These are phyloP conservation scores for Annulohypoxylon stygium DNA, from an alignment of 495 filamentous ascomycete species.

Conservation along the genomic window DNA sequence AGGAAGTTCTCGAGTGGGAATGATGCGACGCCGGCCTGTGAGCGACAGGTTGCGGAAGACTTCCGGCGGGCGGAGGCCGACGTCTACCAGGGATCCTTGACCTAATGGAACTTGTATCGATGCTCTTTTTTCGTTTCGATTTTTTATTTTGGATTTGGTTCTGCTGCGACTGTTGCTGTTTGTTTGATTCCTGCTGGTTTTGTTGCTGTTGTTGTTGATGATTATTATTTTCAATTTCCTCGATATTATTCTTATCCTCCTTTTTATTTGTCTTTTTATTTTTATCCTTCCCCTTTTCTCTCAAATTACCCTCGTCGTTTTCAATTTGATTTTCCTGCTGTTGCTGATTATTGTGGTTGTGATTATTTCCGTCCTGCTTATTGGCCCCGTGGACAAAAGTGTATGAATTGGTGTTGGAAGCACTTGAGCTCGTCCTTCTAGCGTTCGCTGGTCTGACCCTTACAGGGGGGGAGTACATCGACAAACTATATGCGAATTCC, in stretches of 20 bases:
- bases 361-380: conserved; percentile 23
- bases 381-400: conserved; percentile 43
- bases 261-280: neutral
- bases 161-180: conserved; percentile 12
- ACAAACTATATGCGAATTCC: conserved; percentile 48
- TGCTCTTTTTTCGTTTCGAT: conserved; percentile 56
- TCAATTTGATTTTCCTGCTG: conserved; percentile 8
- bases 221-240: conserved; percentile 7
- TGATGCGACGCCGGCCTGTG: conserved; percentile 43
- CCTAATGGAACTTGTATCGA: conserved; percentile 46
- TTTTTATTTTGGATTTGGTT: conserved; percentile 27
- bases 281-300: conserved; percentile 10
- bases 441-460: conserved; percentile 41
- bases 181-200: neutral
- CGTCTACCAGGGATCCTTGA: conserved; percentile 50
- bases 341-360: conserved; percentile 14
- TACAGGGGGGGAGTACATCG: conserved; percentile 48
- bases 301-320: neutral
- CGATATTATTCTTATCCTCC: conserved; percentile 20
- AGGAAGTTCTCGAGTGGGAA: conserved; percentile 42
- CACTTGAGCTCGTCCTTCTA: conserved; percentile 37
- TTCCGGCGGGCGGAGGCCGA: conserved; percentile 46
- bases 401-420: conserved; percentile 37
- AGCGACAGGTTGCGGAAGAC: conserved; percentile 36
- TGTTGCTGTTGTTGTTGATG: conserved; percentile 20